These are phyloP conservation scores for Penicillium dipodomyicola DNA, from an alignment of 495 filamentous ascomycete genomes.

Conservation along the genomic window DNA sequence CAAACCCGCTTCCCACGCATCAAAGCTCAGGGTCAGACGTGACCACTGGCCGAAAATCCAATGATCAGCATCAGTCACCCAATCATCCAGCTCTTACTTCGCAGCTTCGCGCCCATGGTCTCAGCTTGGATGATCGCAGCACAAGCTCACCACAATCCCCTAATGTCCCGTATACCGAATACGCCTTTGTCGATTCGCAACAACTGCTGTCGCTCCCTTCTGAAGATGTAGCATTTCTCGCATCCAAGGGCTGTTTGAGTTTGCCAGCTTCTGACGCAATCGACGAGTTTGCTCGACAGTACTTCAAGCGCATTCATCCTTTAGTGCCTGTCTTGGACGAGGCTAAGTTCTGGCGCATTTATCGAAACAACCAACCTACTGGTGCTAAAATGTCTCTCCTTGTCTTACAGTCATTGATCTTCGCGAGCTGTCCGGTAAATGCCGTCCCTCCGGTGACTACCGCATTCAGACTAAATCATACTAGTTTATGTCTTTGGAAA, in stretches of 20 bases:
- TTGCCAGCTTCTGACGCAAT: conserved; percentile 39
- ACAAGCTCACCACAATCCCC: neutral
- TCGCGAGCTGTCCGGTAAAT: conserved; percentile 46
- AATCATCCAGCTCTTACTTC: neutral
- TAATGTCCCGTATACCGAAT: conserved; percentile 21
- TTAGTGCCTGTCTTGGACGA: conserved; percentile 49
- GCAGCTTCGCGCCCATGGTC: neutral
- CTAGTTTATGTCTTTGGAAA: conserved; percentile 42
- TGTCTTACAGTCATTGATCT: conserved; percentile 49
- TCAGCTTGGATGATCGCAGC: neutral
- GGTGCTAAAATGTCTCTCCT: conserved; percentile 41
- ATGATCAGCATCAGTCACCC: neutral
- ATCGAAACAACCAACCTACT: conserved; percentile 10
- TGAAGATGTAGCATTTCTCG: conserved; percentile 45
- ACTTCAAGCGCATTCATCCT: conserved; percentile 50
- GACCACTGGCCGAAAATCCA: neutral
- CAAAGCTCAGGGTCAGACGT: neutral
- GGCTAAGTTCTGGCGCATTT: conserved; percentile 47
- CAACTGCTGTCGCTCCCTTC: conserved; percentile 34
- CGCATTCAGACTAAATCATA: neutral
- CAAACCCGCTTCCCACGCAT: neutral
- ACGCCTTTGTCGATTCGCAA: conserved; percentile 34
- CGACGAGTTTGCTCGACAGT: conserved; percentile 45
- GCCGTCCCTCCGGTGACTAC: neutral
- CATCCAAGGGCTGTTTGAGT: conserved; percentile 42